Evolutionary conservation across 306 rosid genomes (phyloP).

Genomic region (Cucurbita pepo): DNA sequence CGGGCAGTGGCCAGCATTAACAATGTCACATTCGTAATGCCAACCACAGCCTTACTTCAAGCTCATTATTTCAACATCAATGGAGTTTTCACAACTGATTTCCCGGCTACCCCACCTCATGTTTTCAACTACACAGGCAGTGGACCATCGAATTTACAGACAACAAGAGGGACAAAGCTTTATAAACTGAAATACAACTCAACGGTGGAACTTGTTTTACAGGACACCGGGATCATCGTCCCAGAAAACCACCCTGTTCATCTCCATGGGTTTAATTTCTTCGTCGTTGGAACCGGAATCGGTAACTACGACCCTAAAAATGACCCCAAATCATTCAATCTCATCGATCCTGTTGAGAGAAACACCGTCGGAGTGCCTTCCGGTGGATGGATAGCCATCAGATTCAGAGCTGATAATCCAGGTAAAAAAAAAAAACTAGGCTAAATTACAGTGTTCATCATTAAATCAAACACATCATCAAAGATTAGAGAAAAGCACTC

Average conservation of each 20-base stretch:
- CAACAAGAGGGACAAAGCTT: constrained; percentile 34
- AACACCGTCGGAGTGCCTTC: constrained; percentile 68
- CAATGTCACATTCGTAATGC: constrained; percentile 77
- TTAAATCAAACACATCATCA: too few species aligned
- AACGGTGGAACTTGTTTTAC: constrained; percentile 51
- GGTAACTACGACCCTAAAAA: constrained; percentile 46
- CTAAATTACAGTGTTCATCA: too few species aligned
- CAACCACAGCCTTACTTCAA: constrained; percentile 53
- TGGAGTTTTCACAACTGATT: constrained; percentile 68
- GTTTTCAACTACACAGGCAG: constrained; percentile 43
- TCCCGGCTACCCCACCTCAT: constrained; percentile 43
- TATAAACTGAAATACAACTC: constrained; percentile 40
- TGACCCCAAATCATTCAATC: constrained; percentile 45
- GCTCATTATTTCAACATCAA: constrained; percentile 51
- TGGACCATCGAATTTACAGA: constrained; percentile 25
- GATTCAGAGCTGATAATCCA: constrained; percentile 89
- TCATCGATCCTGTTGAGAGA: constrained; percentile 74
- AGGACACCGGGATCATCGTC: constrained; percentile 51
- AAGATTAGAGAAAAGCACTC: too few species aligned
- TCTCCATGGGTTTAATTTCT: constrained; percentile 83
- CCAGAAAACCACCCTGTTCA: constrained; percentile 78
- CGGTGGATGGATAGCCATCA: constrained; percentile 84
- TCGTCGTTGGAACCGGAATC: constrained; percentile 41
- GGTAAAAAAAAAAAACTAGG: constrained; percentile 19
- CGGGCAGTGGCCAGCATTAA: constrained; percentile 52